Evolutionary conservation across 1,284 basidiomycete species (phyloP), one percentile per base, ranked within the genome.

Genomic region (Xerocomus cyaneibrunnescens): DNA sequence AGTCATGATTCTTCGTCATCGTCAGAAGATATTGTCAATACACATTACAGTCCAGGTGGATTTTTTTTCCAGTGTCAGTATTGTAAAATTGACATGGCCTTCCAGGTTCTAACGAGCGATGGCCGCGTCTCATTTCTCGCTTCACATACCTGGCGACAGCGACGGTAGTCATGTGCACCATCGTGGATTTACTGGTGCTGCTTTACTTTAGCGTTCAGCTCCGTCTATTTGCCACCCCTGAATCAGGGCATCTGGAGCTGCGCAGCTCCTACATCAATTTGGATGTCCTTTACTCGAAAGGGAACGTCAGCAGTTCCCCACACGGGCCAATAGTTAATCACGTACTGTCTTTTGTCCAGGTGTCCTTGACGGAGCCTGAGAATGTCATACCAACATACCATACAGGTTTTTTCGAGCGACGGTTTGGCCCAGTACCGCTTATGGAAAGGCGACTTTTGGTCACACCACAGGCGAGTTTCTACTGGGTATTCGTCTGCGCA

Each of bases 241-340:
- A 3, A 16, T 14, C 12, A 9, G 8, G 6, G 31, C 40, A 7
- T 10, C 13, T 7, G 8, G 37, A 46, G 21, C 37, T 47, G 19
- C 49, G 42, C 25, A 50, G 42, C 16, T 47, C 49, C 14, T 50
- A 47, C 25, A 50, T 38, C 37, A 50, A 31, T 23, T 31, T 50
- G 10, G 50, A 51, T 6, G 32, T 48, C 25, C 38, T 48, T 16
- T 51, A 51, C 36, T 48, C 50, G 1, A 51, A 50, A 23, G 50
- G 45, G 27, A 35, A 16, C 22, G 3, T 51, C 19, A 51, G n/a
- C 27, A 48, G 38, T n/a, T 48, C 50, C 19, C 45, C 16, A 6
- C 49, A 41, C 25, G 38, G 23, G 3, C 45, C 50, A 1, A 51
- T 51, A 16, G 27, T 51, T 27, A 51, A 51, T 7, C 50, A 51